Evolutionary conservation across 495 filamentous ascomycete genomes (phyloP), one percentile per base, ranked within the genome.

Genomic region (Hyaloscypha bicolor): DNA sequence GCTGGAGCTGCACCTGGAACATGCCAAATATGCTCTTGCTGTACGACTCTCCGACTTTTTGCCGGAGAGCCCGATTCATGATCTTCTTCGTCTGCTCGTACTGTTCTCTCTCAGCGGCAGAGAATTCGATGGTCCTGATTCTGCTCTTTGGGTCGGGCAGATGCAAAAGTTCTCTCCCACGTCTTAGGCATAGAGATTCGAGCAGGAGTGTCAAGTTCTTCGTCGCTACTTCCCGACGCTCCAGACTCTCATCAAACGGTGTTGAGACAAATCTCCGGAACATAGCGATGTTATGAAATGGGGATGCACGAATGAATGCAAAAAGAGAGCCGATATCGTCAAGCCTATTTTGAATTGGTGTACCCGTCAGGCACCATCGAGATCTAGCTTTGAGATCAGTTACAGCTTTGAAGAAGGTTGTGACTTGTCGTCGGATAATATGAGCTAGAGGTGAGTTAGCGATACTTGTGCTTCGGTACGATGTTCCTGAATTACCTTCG

Each of bases 351-450:
- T 85, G 82, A 64, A 93, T 92, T 0, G 91, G 90, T 0, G 90
- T 93, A 51, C 92, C 91, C 0, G 92, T 93, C 22, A 97, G 76
- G 1, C 87, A 87, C 93, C 93, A 97, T 67, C 91, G 83, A 51
- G 89, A 91, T 57, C 87, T 80, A 1, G 93, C 90, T 14, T 86
- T 75, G n/a, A 97, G 75, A 58, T 78, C 78, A 67, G 80, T 86
- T 6, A 87, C 91, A 14, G 92, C 91, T 62, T 86, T 75, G 0
- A 91, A 82, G 6, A 82, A 85, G 70, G 90, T 91, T 0, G 92
- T 89, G 39, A 84, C 84, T 32, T 87, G 88, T 67, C 94, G 94
- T 32, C 93, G 85, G 63, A 97, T 93, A 2, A 81, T 87, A 73
- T 97, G 93, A 0, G 61, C 79, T 79, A 0, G 9, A 68, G 5